phyloP scores from a whole-genome alignment of 805 yeast species.

The Candida orba region DNA sequence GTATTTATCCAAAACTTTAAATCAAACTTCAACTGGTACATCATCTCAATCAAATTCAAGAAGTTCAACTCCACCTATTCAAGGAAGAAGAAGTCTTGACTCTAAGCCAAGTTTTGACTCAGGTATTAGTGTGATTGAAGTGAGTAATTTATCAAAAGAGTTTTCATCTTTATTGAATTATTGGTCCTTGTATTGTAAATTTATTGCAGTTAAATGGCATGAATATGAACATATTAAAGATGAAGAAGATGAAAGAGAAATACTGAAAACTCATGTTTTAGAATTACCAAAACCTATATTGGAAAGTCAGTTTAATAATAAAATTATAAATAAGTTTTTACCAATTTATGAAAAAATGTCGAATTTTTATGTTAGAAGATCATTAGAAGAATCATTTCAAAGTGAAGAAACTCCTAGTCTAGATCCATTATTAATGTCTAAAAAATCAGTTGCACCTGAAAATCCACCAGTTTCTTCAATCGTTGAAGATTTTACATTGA shows the following conservation, averaged over 20 bases:
- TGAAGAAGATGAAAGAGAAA: background rate
- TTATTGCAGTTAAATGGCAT: slow-evolving; percentile 63
- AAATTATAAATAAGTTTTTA: slow-evolving; percentile 43
- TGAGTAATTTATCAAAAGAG: slow-evolving; percentile 64
- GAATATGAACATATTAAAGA: slow-evolving; percentile 27
- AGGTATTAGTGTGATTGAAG: slow-evolving; percentile 40
- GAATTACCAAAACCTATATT: slow-evolving; percentile 45
- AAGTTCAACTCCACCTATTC: slow-evolving; percentile 3
- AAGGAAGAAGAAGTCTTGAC: slow-evolving; percentile 22
- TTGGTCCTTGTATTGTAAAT: slow-evolving; percentile 77
- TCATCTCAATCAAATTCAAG: slow-evolving; percentile 1
- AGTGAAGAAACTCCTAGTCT: slow-evolving; percentile 72
- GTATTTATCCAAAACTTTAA: slow-evolving; percentile 16
- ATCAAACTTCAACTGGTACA: background rate
- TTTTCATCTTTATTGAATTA: slow-evolving; percentile 70
- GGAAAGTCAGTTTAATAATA: slow-evolving; percentile 47
- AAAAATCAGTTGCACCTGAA: slow-evolving; percentile 33
- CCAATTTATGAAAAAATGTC: slow-evolving; percentile 61
- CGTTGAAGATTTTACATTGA: slow-evolving; percentile 76
- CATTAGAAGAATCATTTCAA: slow-evolving; percentile 73
- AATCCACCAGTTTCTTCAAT: slow-evolving; percentile 73
- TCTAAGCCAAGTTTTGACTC: slow-evolving; percentile 29
- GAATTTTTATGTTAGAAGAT: slow-evolving; percentile 62
- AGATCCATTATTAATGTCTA: slow-evolving; percentile 25
- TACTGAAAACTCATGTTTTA: slow-evolving; percentile 15